Evolutionary conservation across 2,329 filamentous ascomycete genomes (phyloP), one percentile per base, ranked within the genome.

Genomic region (Nothomitra cinnamomea): DNA sequence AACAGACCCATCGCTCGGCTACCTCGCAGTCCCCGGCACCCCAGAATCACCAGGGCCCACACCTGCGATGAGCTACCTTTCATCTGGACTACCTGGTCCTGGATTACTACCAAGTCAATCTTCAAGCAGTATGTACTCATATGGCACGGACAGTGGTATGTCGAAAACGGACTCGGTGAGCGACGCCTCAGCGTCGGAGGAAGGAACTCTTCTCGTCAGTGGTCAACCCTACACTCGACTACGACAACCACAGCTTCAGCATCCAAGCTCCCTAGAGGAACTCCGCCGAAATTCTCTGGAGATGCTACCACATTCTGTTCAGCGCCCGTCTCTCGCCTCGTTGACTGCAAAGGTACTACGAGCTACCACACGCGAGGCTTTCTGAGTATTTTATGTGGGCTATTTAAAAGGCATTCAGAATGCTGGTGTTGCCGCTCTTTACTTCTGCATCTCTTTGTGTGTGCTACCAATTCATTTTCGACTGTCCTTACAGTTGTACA

Each of bases 201-300:
- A 64, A 13, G 60, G 60, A 5, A 65, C 63, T 1, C 57, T 72
- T 1, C 57, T 72, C 5, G 61, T 70, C 28, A 72, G 63, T 42
- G 70, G 69, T 2, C 61, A 69, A 28, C 60, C 60, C 15, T 73
- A 73, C 47, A 63, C 61, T 10, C 67, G 64, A 22, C 53, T 62
- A 10, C 36, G 40, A 28, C 58, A 59, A 47, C 28, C 56, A 1
- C 58, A 56, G 21, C 47, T 57, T 7, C 58, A 60, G 5, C 54
- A 51, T 47, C 52, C 58, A 48, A 56, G 35, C 12, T 54, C n/a
- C 36, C 42, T 59, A 3, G 58, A 59, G 4, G 49, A 53, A 6
- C 49, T 58, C 4, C 58, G 57, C 13, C 55, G 56, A 10, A 38
- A 57, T 35, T 58, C 60, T 8, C 58, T 58, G 32, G 57, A 59